phyloP scores from a whole-genome alignment of 2,329 filamentous ascomycete genomes.

The Herpotrichia juniperi region DNA sequence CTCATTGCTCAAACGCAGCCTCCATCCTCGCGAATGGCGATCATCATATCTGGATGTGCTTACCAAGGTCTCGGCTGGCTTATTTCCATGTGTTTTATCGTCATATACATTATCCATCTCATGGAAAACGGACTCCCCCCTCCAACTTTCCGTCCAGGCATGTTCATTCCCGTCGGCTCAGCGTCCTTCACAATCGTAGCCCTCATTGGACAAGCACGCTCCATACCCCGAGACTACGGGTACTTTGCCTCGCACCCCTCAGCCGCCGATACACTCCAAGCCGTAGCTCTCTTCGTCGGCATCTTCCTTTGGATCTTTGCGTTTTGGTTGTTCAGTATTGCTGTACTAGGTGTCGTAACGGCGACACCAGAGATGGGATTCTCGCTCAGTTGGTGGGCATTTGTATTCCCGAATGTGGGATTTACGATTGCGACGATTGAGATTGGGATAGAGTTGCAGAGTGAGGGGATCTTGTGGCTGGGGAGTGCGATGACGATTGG shows the following conservation, averaged over 20 bases:
- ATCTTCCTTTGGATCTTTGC: conserved; percentile 69
- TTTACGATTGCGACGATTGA: conserved; percentile 44
- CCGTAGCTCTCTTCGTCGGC: conserved; percentile 49
- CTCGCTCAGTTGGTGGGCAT: conserved; percentile 65
- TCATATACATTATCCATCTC: conserved; percentile 69
- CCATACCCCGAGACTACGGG: conserved; percentile 50
- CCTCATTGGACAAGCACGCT: conserved; percentile 68
- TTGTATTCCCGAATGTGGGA: conserved; percentile 52
- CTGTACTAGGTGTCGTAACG: conserved; percentile 32
- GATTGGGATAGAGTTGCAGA: conserved; percentile 39
- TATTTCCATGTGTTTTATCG: conserved; percentile 69
- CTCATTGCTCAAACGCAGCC: conserved; percentile 67
- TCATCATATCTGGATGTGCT: conserved; percentile 68
- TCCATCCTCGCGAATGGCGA: conserved; percentile 59
- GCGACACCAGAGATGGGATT: conserved; percentile 50
- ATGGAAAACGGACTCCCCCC: conserved; percentile 67
- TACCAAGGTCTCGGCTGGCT: conserved; percentile 73
- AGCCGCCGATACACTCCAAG: conserved; percentile 40
- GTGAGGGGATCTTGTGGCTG: conserved; percentile 42
- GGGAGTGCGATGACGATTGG: conserved; percentile 56
- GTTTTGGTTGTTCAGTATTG: conserved; percentile 58
- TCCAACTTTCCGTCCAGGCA: conserved; percentile 65
- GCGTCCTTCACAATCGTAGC: conserved; percentile 74
- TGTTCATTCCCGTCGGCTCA: conserved; percentile 76
- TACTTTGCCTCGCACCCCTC: conserved; percentile 29